Evolutionary conservation across 2,329 filamentous ascomycete genomes (phyloP), one percentile per base, ranked within the genome.

Genomic region (Colletotrichum acutatum): DNA sequence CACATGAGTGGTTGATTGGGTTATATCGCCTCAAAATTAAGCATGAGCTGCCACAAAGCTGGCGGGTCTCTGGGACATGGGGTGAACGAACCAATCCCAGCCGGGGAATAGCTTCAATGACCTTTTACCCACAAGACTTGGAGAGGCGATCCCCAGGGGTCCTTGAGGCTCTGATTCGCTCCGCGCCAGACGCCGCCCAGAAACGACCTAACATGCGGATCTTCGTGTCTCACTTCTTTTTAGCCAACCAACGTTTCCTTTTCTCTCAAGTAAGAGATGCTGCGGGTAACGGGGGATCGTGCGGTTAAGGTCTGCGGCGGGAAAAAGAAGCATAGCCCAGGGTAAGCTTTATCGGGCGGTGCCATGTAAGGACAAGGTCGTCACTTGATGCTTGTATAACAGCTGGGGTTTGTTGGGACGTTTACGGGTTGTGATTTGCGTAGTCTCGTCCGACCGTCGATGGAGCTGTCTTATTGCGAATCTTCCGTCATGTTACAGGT

Each of bases 211-310:
- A 61, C 64, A 57, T 57, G 56, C 46, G 66, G 42, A 73, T 73
- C 71, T 49, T 61, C 71, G 16, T 49, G 71, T 70, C 66, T 73
- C 71, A 61, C 60, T 61, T 56, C 67, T 66, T 16, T 58, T 37
- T 46, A 62, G 71, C 71, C 71, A 73, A 66, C 60, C 60, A 57
- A n/a, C 7, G 37, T 59, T 60, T 49, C 7, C 42, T 49, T 46
- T 42, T 65, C 54, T 56, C 5, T 42, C 32, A 42, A 42, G 37
- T 2, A 9, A 19, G n/a, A 22, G 52, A 9, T 30, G 30, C 22
- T 28, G 42, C 61, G 6, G n/a, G 46, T 58, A 12, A n/a, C 42
- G 42, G 19, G 28, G 30, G 28, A n/a, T 16, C 4, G 24, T 22
- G 49, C 28, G 46, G 30, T 26, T 49, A 49, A 22, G 12, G 19